Base-by-base conservation (phyloP, 2,329 filamentous ascomycete genomes). In the Cercospora sp. region DNA sequence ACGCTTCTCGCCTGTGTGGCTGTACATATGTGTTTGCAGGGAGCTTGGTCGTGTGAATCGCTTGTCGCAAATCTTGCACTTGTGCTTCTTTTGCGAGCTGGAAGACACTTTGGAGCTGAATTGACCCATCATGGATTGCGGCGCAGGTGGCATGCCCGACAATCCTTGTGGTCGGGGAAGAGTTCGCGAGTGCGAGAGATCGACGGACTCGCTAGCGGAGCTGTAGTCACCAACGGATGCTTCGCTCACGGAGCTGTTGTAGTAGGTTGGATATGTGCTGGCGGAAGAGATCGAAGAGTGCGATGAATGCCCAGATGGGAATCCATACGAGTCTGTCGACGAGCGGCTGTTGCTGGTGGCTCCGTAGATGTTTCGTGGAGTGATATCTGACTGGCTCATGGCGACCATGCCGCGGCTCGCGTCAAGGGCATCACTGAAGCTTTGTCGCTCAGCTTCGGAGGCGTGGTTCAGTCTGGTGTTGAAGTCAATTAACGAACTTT, bases 51-150 rank as follows among this genome's bases (percentile, higher is more conserved):
- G 88, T 2, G 94, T 97, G 80, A 98, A 98, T 53, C 94, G 89
- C 86, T 98, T 97, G 81, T 97, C 94, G 84, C 94, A 98, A 69
- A 98, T 92, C 83, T 97, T 97, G 87, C 94, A 98, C 85, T 97
- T 97, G 84, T 98, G 95, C 86, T 98, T 98, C 89, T 98, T 98
- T 79, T 97, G 93, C 9, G 94, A 95, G 82, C 93, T 97, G 18
- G 92, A 94, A 0, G 93, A 94, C 63, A 97, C 90, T 82, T 97
- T 97, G 71, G 94, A 97, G 82, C 92, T 97, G 83, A 98, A 98
- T 76, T 97, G 94, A 63, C 93, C 89, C 95, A 99, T 99, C 93
- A 99, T 97, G 0, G 94, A 96, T 78, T 96, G 92, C 1, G 93
- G 94, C 18, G 93, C 93, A 1, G 93, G 93, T 1, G 93, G 92